A percentile compares a stretch with the other conserved stretches of the same genome.
Evolutionary conservation across 805 yeast genomes (phyloP).

Genomic region (Starmerella roubikii): DNA sequence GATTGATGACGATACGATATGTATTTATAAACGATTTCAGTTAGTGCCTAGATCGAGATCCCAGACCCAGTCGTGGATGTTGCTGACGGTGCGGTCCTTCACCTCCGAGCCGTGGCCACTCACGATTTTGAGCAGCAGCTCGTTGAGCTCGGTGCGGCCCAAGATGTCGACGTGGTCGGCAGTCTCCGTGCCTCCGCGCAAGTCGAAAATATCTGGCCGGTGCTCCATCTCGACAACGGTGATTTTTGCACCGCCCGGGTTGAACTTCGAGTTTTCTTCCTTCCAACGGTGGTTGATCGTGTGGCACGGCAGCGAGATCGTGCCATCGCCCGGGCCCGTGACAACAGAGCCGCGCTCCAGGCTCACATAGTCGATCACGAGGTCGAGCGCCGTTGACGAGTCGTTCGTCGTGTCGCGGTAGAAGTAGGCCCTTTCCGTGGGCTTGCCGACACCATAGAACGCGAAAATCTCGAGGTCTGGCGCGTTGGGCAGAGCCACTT

Average conservation of each 20-base stretch:
- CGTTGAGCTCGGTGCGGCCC: slow-evolving; percentile 87
- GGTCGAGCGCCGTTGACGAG: slow-evolving; percentile 39
- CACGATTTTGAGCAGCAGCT: slow-evolving; percentile 66
- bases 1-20: background rate
- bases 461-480: slow-evolving; percentile 83
- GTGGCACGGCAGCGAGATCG: slow-evolving; percentile 77
- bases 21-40: background rate
- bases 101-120: slow-evolving; percentile 65
- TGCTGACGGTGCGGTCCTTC: slow-evolving; percentile 43
- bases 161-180: slow-evolving; percentile 96
- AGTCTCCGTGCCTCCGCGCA: slow-evolving; percentile 92
- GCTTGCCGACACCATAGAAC: slow-evolving; percentile 92
- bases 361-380: slow-evolving; percentile 56
- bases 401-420: slow-evolving; percentile 59
- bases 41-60: slow-evolving; percentile 34
- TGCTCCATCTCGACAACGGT: slow-evolving; percentile 82
- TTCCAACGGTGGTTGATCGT: slow-evolving; percentile 88
- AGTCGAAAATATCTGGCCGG: slow-evolving; percentile 86
- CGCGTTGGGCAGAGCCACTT: slow-evolving; percentile 82
- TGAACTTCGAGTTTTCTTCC: slow-evolving; percentile 43
- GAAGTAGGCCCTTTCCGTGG: slow-evolving; percentile 85
- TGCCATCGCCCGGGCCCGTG: slow-evolving; percentile 92
- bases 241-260: slow-evolving; percentile 64
- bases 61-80: slow-evolving; percentile 48
- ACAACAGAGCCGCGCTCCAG: slow-evolving; percentile 44